phyloP scores from a whole-genome alignment of 257 asterid genomes.

The Nyctanthes arbortristis region DNA sequence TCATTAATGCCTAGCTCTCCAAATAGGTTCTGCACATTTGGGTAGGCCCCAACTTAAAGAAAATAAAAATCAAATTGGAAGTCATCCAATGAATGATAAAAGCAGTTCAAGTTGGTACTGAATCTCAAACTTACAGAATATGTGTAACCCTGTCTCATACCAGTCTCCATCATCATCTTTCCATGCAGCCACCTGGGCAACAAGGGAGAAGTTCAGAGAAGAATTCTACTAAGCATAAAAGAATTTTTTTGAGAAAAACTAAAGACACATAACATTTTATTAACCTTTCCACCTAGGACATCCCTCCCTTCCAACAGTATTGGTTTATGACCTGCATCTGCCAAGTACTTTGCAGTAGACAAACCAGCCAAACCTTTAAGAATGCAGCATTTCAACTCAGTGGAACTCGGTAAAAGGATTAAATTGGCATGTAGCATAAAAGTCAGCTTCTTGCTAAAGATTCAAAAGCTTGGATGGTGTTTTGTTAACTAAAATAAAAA shows the following conservation, averaged over 20 bases:
- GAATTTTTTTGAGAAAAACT: not conserved
- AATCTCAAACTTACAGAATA: conserved; percentile 74
- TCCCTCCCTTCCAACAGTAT: conserved; percentile 91
- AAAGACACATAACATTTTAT: not conserved
- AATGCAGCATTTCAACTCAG: conserved; percentile 16
- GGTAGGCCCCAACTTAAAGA: conserved; percentile 95
- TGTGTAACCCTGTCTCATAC: conserved; percentile 96
- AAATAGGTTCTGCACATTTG: conserved; percentile 93
- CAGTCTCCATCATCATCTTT: conserved; percentile 96
- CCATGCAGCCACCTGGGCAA: conserved; percentile 91
- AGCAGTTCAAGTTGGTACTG: conserved; percentile 4
- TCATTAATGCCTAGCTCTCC: conserved; percentile 96
- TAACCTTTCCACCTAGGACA: conserved; percentile 95
- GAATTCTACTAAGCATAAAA: not conserved
- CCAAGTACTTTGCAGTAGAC: conserved; percentile 94
- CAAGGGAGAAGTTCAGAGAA: conserved; percentile 25
- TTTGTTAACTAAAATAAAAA: too few species aligned
- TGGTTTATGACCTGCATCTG: conserved; percentile 98
- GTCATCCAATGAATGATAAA: conserved; percentile 23
- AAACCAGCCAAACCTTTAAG: conserved; percentile 89
- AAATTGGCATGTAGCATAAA: not conserved
- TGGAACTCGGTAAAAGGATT: not conserved
- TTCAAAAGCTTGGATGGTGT: too few species aligned
- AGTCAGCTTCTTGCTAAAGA: not conserved
- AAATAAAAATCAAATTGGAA: conserved; percentile 45